Percentiles rank a stretch among this genome's conserved stretches.
These are phyloP conservation scores for Globisporangium perplexum DNA, from an alignment of 352 stramenopile species.

Conservation along the genomic window DNA sequence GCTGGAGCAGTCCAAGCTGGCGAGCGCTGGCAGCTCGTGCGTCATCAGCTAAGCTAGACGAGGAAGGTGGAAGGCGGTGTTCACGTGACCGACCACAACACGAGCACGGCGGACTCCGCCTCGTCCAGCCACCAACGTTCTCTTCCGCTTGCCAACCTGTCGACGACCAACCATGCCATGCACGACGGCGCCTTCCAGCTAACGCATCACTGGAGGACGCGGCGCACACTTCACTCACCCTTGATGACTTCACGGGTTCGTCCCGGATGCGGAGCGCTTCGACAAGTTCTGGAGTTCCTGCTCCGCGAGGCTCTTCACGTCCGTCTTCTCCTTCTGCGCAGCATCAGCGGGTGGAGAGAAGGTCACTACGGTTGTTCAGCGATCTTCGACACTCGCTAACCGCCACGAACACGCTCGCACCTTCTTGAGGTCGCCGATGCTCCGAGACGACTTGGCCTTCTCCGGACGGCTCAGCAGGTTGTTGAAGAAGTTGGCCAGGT, in stretches of 20 bases:
- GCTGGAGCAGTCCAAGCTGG: constrained; percentile 57
- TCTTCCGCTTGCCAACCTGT: too few relatives aligned
- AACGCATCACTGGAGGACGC: not conserved
- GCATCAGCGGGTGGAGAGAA: not conserved
- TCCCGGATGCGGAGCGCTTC: constrained; percentile 23
- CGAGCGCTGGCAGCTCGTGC: constrained; percentile 41
- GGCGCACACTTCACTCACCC: not conserved
- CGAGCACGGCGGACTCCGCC: not conserved
- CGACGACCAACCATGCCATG: not conserved
- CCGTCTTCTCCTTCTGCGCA: constrained; percentile 55
- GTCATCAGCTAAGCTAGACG: constrained; percentile 40
- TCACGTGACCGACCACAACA: not conserved
- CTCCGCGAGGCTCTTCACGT: constrained; percentile 50
- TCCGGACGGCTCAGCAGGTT: constrained; percentile 80
- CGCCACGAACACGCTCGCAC: constrained; percentile 9
- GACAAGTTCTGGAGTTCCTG: constrained; percentile 44
- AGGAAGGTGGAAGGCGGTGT: not conserved
- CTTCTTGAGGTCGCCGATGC: constrained; percentile 58
- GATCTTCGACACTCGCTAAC: not conserved
- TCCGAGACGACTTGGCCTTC: constrained; percentile 68
- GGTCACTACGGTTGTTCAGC: not conserved
- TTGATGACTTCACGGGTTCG: constrained; percentile 7
- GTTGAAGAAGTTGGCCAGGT: constrained; percentile 87
- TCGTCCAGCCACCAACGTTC: not conserved
- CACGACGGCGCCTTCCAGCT: not conserved